These are phyloP conservation scores for Aspergillus glaucus DNA, from an alignment of 2,329 filamentous ascomycete genomes.

Conservation along the genomic window DNA sequence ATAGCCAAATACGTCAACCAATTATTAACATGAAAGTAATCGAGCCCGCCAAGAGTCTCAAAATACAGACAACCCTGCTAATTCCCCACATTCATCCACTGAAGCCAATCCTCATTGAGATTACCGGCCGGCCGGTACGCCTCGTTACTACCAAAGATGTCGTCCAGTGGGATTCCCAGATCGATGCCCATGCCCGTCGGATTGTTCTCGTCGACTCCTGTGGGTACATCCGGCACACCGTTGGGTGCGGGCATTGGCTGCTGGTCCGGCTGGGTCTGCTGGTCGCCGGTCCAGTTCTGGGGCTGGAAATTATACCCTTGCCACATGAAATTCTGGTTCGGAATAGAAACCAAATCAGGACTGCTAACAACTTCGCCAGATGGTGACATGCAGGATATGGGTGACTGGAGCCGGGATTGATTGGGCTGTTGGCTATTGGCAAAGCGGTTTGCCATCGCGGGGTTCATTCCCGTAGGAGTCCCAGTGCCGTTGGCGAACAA, in stretches of 20 bases:
- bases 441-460: conserved; percentile 24
- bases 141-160: conserved; percentile 35
- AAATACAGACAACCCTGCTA: not conserved
- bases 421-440: conserved; percentile 12
- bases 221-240: conserved; percentile 17
- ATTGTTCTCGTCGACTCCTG: conserved; percentile 21
- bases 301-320: conserved; percentile 34
- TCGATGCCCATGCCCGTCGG: conserved; percentile 28
- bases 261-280: conserved; percentile 18
- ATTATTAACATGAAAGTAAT: too few species aligned
- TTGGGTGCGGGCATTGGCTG: conserved; percentile 16
- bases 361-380: conserved; percentile 28
- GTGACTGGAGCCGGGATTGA: conserved; percentile 27
- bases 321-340: conserved; percentile 37
- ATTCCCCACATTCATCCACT: conserved; percentile 32
- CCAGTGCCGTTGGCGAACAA: conserved; percentile 19
- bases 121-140: conserved; percentile 17
- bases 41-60: too few species aligned
- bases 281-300: conserved; percentile 10
- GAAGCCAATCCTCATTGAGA: conserved; percentile 34
- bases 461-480: conserved; percentile 15
- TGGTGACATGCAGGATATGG: conserved; percentile 24
- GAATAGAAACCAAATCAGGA: conserved; percentile 37
- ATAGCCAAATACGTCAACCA: too few species aligned
- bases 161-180: conserved; percentile 32